Evolutionary conservation across 106 monocot genomes (phyloP).

Genomic region (Allium cepa): DNA sequence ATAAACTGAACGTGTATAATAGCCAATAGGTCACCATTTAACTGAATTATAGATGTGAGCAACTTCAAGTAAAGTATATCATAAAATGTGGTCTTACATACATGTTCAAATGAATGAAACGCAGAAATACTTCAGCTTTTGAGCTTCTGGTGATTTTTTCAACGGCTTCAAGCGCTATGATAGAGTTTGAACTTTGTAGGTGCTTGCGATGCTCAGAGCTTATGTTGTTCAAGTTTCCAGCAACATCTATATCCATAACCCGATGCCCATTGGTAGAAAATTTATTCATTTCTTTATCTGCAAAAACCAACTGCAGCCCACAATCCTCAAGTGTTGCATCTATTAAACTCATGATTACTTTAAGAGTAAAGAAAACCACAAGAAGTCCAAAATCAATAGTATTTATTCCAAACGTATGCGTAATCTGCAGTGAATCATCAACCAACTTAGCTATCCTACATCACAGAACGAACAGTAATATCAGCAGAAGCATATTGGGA

Average conservation of each 20-base stretch:
- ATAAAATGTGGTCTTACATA: slow-evolving; percentile 18
- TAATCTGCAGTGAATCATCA: slow-evolving; percentile 65
- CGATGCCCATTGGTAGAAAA: slow-evolving; percentile 10
- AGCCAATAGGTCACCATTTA: too few relatives aligned
- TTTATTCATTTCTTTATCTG: slow-evolving; percentile 18
- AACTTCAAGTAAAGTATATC: not conserved
- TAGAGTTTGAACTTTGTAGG: slow-evolving; percentile 36
- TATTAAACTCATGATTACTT: slow-evolving; percentile 45
- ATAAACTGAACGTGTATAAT: too few relatives aligned
- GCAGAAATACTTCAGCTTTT: slow-evolving; percentile 54
- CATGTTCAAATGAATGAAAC: slow-evolving; percentile 70
- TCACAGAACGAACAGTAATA: not conserved
- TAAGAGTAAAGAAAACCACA: slow-evolving; percentile 55
- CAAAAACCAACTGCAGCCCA: slow-evolving; percentile 35
- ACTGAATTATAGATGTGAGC: not conserved
- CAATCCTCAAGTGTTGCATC: slow-evolving; percentile 66
- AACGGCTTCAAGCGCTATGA: slow-evolving; percentile 51
- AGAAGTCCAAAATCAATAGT: slow-evolving; percentile 49
- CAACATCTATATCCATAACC: slow-evolving; percentile 40
- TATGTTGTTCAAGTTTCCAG: slow-evolving; percentile 26
- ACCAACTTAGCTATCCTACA: slow-evolving; percentile 76
- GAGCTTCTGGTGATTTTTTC: slow-evolving; percentile 53
- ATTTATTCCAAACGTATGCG: slow-evolving; percentile 39
- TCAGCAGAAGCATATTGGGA: not conserved
- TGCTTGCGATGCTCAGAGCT: slow-evolving; percentile 38